Evolutionary conservation across 176 grass and related monocot genomes (phyloP), one percentile per base, ranked within the genome.

Genomic region (Aegilops sharonensis): DNA sequence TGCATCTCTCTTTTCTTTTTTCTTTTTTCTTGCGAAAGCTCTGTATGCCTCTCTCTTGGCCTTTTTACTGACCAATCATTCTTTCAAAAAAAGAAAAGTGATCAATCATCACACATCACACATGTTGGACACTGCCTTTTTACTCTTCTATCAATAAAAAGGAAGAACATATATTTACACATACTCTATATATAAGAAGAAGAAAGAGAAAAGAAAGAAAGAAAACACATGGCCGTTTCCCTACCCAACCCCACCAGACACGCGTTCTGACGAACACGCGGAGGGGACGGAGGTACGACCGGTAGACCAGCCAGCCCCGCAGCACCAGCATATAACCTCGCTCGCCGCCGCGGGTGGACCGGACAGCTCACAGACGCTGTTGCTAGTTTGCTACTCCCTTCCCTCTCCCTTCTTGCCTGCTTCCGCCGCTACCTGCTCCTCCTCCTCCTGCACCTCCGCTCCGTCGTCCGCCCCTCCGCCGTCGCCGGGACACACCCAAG

Each of bases 321-420:
- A 21, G 68, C 31, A 72, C 71, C 47, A 23, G 72, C 67, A 90
- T 86, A 83, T 86, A 90, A 56, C 15, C 42, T 84, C 75, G 54
- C 70, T 74, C 72, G 43, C 42, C 72, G 82, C 88, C 88, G 72
- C 72, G 68, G 84, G 64, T 90, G 64, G 64, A 86, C 79, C 84
- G 29, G 50, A 86, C 76, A 65, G 67, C 83, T 37, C 56, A 61
- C 69, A 80, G 30, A 56, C 60, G 56, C 75, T 80, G 81, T 32
- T 76, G 13, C 70, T 72, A 25, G 18, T 59, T 32, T 76, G 13
- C 70, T 72, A 25, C 56, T 59, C 21, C 56, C 56, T 18, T 57
- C 18, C 3, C 32, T 34, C 32, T 34, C 18, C 78, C 71, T 61
- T 5, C 78, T 81, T 36, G 39, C 75, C 76, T 84, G 47, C 67